A percentile compares a stretch with the other conserved stretches of the same genome.
Conservation (phyloP, 768 basidiomycete genomes). For the Tricholoma terreum region DNA sequence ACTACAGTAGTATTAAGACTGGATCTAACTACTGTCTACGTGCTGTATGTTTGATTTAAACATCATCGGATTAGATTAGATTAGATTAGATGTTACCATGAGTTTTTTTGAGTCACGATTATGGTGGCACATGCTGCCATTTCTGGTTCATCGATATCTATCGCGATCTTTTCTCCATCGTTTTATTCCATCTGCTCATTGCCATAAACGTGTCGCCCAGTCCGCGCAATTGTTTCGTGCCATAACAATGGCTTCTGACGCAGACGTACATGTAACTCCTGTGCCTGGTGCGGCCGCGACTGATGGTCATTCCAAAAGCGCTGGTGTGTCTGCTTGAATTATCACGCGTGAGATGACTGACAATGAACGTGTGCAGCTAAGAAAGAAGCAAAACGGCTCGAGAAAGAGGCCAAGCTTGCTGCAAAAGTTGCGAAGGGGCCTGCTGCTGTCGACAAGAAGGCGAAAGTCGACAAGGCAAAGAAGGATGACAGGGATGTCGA, state of each 20-base stretch:
- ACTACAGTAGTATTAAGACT: no score
- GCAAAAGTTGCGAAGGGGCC: conserved; percentile 59
- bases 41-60: no score
- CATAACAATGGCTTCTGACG: not conserved
- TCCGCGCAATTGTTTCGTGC: not conserved
- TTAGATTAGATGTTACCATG: conserved; percentile 8
- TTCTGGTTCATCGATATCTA: conserved; percentile 20
- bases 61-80: conserved; percentile 9
- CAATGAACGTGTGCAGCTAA: conserved; percentile 47
- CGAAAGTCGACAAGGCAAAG: conserved; percentile 71
- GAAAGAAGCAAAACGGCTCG: conserved; percentile 80
- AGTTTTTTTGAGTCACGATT: conserved; percentile 15
- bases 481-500: conserved; percentile 61
- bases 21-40: no score
- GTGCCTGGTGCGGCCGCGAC: conserved; percentile 1
- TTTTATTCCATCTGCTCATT: conserved; percentile 1
- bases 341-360: not conserved
- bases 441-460: conserved; percentile 59
- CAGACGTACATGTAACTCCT: conserved; percentile 1
- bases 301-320: conserved; percentile 37
- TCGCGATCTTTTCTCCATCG: conserved; percentile 4
- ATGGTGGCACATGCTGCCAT: conserved; percentile 7
- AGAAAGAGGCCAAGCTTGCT: conserved; percentile 76
- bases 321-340: conserved; percentile 24
- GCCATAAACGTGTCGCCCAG: not conserved